Percentiles rank a stretch among this genome's conserved stretches.
These are phyloP conservation scores for Ustilaginoidea virens DNA, from an alignment of 2,329 filamentous ascomycete species.

Conservation along the genomic window DNA sequence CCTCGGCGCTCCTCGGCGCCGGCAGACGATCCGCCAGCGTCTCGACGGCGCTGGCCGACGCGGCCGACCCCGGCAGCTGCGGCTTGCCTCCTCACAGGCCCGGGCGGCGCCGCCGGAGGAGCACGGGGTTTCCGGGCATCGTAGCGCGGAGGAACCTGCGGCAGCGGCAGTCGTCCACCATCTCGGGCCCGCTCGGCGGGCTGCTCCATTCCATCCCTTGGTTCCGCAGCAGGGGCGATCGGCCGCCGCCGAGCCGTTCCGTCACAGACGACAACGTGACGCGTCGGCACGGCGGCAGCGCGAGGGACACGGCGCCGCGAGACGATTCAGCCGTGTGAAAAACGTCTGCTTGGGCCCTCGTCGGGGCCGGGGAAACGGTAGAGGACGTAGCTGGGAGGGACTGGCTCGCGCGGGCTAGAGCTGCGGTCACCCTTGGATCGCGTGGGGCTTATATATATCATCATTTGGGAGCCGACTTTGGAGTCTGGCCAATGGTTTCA, in stretches of 20 bases:
- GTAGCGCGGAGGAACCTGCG: constrained; percentile 31
- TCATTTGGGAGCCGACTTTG: too few species aligned
- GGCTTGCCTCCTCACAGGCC: constrained; percentile 17
- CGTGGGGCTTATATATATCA: too few species aligned
- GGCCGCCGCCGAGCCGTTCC: constrained; percentile 6
- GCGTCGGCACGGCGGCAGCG: not conserved
- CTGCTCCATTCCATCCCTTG: constrained; percentile 37
- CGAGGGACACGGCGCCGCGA: too few species aligned
- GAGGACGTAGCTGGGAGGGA: too few species aligned
- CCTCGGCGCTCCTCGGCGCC: constrained; percentile 22
- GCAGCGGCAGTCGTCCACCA: constrained; percentile 21
- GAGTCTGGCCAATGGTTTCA: too few species aligned
- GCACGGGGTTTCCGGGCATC: constrained; percentile 47
- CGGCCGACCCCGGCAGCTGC: constrained; percentile 14
- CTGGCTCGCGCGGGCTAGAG: too few species aligned
- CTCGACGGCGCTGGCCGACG: constrained; percentile 11
- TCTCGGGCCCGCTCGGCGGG: constrained; percentile 35
- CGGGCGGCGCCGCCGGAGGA: constrained; percentile 34
- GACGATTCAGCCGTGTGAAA: too few species aligned
- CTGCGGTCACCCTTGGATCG: too few species aligned
- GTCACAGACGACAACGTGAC: constrained; percentile 2
- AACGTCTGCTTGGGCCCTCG: too few species aligned
- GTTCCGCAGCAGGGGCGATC: constrained; percentile 22
- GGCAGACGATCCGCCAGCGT: constrained; percentile 18
- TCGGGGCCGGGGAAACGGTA: too few species aligned